Base-by-base conservation (phyloP, 768 basidiomycete species). In the Suillus weaverae region DNA sequence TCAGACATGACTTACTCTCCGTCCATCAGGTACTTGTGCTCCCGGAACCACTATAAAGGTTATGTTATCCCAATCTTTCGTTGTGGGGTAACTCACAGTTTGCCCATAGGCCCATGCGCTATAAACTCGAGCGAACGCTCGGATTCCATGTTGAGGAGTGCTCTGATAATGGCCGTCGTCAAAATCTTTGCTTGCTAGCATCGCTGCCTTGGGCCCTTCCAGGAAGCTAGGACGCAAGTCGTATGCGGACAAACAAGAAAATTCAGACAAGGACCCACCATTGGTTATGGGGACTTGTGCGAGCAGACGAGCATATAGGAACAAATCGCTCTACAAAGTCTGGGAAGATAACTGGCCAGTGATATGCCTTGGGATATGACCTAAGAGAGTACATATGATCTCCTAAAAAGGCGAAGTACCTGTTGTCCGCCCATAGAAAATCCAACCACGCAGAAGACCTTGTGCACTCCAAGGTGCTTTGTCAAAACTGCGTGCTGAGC, bases 371-470 rank as follows among this genome's bases (percentile, higher is more conserved):
- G 56, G 30, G 35, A 60, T 38, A 43, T 36, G 13, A 22, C 30
- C 11, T 65, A 59, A 50, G 70, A 74, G 43, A 68, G 64, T 5
- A 67, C 57, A 54, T 64, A 66, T 6, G 65, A 60, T 38, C 70
- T 62, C 6, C 65, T 62, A 30, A 69, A 56, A 32, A 63, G 39
- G 50, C 59, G 35, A 38, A 63, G 9, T n/a, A 78, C 80, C 73
- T 81, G 79, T 69, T 86, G 85, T 11, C 81, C 86, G 35, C 86
- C 85, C 86, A 87, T 88, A 1, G 84, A 85, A 64, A 86, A 84
- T 6, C 86, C 86, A 32, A 85, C 71, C 18, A 80, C 85, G 41
- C 81, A 78, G 63, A 74, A 79, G 3, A 84, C 69, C 65, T 81
- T 81, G 61, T 77, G 72, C 9, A 87, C 72, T 5, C 78, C 80